These are phyloP conservation scores for Metschnikowia lunata DNA, from an alignment of 805 yeast genomes.

Conservation along the genomic window DNA sequence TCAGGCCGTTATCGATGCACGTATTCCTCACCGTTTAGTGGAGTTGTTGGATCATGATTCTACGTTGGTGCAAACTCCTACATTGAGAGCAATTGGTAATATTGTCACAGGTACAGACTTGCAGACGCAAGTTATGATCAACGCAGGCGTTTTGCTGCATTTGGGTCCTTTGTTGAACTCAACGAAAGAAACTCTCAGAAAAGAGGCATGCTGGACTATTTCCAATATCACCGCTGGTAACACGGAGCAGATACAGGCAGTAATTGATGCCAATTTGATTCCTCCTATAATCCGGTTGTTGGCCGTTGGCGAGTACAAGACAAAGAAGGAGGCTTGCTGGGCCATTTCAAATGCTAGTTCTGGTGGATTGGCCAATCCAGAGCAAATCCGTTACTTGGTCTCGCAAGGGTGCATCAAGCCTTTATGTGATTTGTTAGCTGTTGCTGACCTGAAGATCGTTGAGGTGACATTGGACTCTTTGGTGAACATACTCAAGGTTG, in stretches of 20 bases:
- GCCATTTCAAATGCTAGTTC: slow-evolving; percentile 97
- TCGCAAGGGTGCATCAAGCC: slow-evolving; percentile 97
- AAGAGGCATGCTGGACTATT: slow-evolving; percentile 98
- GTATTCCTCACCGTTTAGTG: slow-evolving; percentile 91
- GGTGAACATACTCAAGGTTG: slow-evolving; percentile 89
- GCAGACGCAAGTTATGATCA: slow-evolving; percentile 93
- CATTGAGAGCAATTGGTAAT: slow-evolving; percentile 94
- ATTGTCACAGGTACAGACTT: slow-evolving; percentile 95
- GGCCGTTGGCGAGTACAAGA: slow-evolving; percentile 83
- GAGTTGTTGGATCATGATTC: slow-evolving; percentile 83
- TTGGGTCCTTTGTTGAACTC: slow-evolving; percentile 74
- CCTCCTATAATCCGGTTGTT: slow-evolving; percentile 85
- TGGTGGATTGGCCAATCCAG: slow-evolving; percentile 89
- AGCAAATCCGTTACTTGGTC: slow-evolving; percentile 88
- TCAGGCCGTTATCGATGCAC: slow-evolving; percentile 94
- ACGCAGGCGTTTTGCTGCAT: slow-evolving; percentile 87
- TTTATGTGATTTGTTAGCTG: slow-evolving; percentile 81
- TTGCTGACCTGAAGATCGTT: slow-evolving; percentile 86
- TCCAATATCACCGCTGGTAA: slow-evolving; percentile 98
- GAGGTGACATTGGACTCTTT: slow-evolving; percentile 95
- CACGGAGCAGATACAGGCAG: slow-evolving; percentile 92
- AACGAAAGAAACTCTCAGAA: slow-evolving; percentile 86
- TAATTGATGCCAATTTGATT: slow-evolving; percentile 87
- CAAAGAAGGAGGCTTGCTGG: slow-evolving; percentile 99
- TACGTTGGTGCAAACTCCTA: slow-evolving; percentile 91